Conservation (phyloP, 2,329 filamentous ascomycete genomes). For the Alternaria rosae region DNA sequence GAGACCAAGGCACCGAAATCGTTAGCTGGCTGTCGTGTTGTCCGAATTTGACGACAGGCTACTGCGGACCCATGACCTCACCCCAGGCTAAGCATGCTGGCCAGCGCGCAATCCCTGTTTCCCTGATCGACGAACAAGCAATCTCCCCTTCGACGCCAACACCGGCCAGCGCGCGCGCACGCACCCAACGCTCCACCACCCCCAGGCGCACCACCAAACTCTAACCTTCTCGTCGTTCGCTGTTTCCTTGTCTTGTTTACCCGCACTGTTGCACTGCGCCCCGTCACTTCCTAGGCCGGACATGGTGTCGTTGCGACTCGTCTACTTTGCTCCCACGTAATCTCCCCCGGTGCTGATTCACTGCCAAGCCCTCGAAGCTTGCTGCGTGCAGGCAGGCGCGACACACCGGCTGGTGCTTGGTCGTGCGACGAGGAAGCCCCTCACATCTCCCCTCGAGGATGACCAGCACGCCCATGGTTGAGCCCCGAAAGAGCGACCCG, state of each 20-base stretch:
- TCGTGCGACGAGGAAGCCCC: slow-evolving; percentile 30
- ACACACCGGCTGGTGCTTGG: slow-evolving; percentile 19
- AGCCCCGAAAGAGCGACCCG: slow-evolving; percentile 38
- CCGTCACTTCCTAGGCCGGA: slow-evolving; percentile 10
- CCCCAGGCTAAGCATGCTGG: slow-evolving; percentile 4
- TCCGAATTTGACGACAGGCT: not conserved
- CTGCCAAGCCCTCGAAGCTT: slow-evolving; percentile 25
- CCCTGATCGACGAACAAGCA: slow-evolving; percentile 18
- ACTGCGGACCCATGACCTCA: slow-evolving; percentile 10
- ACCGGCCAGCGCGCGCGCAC: too few species aligned
- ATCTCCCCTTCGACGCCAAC: slow-evolving; percentile 13
- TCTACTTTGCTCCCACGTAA: slow-evolving; percentile 40
- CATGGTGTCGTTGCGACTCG: slow-evolving; percentile 35
- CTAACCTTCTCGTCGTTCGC: slow-evolving; percentile 1
- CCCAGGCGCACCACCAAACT: slow-evolving; percentile 3
- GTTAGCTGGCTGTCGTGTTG: not conserved
- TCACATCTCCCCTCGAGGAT: slow-evolving; percentile 31
- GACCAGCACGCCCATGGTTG: slow-evolving; percentile 40
- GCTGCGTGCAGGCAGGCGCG: slow-evolving; percentile 16
- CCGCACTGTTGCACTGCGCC: slow-evolving; percentile 9
- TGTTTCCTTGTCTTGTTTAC: not conserved
- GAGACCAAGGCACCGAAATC: slow-evolving; percentile 1
- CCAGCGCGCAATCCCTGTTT: slow-evolving; percentile 27
- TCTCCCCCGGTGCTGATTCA: slow-evolving; percentile 24
- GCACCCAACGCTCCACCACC: slow-evolving; percentile 9